Evolutionary conservation across 371 early-diverging fungal species (phyloP).

Genomic region (Syncephalis plumigaleata): DNA sequence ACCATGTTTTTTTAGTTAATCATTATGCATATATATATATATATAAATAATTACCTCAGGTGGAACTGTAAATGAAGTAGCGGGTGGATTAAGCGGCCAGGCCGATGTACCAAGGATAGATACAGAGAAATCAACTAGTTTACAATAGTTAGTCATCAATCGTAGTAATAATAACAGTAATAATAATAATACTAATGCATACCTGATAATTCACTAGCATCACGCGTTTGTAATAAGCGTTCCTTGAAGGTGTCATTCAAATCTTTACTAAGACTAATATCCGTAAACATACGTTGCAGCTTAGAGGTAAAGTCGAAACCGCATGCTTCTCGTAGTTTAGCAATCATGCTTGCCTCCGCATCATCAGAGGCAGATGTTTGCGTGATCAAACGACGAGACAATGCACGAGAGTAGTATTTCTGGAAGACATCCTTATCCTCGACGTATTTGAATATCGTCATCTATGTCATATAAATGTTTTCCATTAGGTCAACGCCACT

Average conservation of each 20-base stretch:
- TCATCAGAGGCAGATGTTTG: conserved; percentile 65
- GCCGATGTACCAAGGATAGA: conserved; percentile 69
- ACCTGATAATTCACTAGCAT: conserved; percentile 20
- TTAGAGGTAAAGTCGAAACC: conserved; percentile 86
- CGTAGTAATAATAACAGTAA: too few species aligned
- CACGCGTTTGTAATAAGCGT: conserved; percentile 18
- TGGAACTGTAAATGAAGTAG: conserved; percentile 66
- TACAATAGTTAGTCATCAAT: too few species aligned
- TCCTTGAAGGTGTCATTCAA: conserved; percentile 52
- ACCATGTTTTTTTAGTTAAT: too few species aligned
- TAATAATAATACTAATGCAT: not conserved
- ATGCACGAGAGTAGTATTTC: conserved; percentile 73
- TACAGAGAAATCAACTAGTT: conserved; percentile 60
- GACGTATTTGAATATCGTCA: conserved; percentile 73
- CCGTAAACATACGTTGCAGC: conserved; percentile 83
- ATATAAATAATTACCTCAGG: conserved; percentile 30
- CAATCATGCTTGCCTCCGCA: conserved; percentile 69
- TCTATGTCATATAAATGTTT: conserved; percentile 9
- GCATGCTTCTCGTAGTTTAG: conserved; percentile 66
- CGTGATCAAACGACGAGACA: conserved; percentile 78
- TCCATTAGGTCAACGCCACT: too few species aligned
- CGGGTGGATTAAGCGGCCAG: conserved; percentile 79
- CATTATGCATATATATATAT: not conserved
- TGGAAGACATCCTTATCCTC: conserved; percentile 93
- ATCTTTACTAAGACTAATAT: conserved; percentile 73